Base-by-base conservation (phyloP, 2,329 filamentous ascomycete genomes). In the Berkeleyomyces rouxiae region DNA sequence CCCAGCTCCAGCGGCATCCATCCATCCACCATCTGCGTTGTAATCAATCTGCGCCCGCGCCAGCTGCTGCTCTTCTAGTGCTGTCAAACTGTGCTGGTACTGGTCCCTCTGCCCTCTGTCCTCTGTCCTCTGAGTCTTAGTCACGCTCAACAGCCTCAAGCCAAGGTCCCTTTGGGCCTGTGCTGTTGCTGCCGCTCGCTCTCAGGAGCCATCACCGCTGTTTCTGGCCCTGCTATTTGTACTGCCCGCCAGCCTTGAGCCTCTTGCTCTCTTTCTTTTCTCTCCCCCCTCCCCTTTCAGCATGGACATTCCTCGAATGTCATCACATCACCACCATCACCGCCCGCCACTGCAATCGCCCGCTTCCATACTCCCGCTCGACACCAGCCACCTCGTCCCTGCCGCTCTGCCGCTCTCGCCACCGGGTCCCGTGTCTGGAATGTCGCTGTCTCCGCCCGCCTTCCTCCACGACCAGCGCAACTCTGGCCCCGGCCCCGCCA, bases 291-390 rank as follows among this genome's bases (percentile, higher is more conserved):
- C 33, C 37, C 47, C 16, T 58, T 46, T 44, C 39, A 53, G 37
- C 49, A 16, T 44, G 67, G 66, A 68, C 69, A 66, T 67, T 64
- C 58, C 37, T 59, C 58, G 11, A 37, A 36, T 57, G 13, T 16
- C 36, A 57, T 5, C 31, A 46, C 58, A 39, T 10, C 37, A 39
- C 2, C n/a, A n/a, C 53, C 53, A 39, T 67, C 67, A 69, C 73
- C 67, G 72, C 69, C 61, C 62, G 62, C 67, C 65, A 53, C 65
- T 68, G 37, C 58, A n/a, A 23, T 13, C 5, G 46, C 58, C 39
- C 40, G 37, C 36, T 42, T 33, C 40, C 31, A 11, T 13, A 7
- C 5, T 37, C 49, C 37, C 49, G 7, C 13, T 31, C 49, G 43
- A 46, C 43, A 46, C 43, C 43, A 46, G 43, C 43, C 43, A 46